Conservation (phyloP, 2,329 filamentous ascomycete species). For the Penicillium digitatum region DNA sequence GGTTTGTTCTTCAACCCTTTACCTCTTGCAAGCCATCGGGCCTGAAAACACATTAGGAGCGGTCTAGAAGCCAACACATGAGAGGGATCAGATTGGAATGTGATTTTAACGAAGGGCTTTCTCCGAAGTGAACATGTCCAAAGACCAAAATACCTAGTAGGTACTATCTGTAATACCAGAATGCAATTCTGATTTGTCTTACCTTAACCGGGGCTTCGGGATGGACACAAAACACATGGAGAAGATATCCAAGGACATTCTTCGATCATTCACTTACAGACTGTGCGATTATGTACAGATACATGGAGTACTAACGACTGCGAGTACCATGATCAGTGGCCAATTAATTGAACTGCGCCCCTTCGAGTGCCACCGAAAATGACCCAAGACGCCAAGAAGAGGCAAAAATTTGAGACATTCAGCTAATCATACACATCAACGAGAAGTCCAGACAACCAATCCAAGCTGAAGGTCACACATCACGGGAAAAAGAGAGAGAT, state of each 20-base stretch:
- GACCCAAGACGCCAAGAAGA: background rate
- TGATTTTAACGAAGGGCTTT: background rate
- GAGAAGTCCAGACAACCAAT: background rate
- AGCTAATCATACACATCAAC: background rate
- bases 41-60: conserved; percentile 9
- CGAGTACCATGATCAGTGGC: background rate
- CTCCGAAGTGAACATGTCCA: background rate
- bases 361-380: background rate
- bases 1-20: background rate
- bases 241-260: background rate
- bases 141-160: background rate
- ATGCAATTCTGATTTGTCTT: conserved; percentile 5
- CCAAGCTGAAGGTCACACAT: background rate
- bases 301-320: too few species aligned
- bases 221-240: conserved; percentile 4
- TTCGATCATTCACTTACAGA: background rate
- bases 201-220: background rate
- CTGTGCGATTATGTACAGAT: background rate
- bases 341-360: background rate
- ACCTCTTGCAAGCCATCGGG: conserved; percentile 1
- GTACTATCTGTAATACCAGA: background rate
- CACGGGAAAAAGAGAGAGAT: background rate
- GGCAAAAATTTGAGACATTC: conserved; percentile 5
- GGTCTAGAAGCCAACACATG: conserved; percentile 13
- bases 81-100: conserved; percentile 6